Conservation (phyloP, 495 filamentous ascomycete genomes). For the Daldinia concentrica region DNA sequence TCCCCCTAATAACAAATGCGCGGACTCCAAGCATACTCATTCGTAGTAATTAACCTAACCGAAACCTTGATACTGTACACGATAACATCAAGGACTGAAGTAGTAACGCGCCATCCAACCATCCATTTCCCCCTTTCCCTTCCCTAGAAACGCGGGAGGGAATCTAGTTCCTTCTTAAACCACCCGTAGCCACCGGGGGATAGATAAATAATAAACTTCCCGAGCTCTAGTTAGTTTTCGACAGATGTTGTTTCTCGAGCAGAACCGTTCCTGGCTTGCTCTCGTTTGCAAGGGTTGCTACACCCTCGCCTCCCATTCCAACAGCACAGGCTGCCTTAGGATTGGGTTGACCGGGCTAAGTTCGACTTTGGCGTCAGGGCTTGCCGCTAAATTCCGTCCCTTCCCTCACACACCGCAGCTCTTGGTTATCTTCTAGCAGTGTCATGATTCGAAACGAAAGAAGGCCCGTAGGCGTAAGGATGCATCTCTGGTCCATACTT, state of each 20-base stretch:
- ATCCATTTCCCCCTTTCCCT: conserved; percentile 2
- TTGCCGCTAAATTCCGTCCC: conserved; percentile 33
- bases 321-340: conserved; percentile 26
- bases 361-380: conserved; percentile 27
- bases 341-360: conserved; percentile 34
- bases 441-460: conserved; percentile 26
- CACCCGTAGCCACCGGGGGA: neutral
- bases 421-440: conserved; percentile 17
- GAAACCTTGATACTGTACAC: conserved; percentile 44
- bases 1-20: neutral
- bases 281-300: conserved; percentile 40
- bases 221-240: conserved; percentile 19
- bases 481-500: conserved; percentile 30
- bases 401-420: conserved; percentile 19
- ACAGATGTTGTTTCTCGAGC: conserved; percentile 14
- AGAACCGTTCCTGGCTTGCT: conserved; percentile 40
- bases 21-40: conserved; percentile 15
- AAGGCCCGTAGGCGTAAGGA: conserved; percentile 32
- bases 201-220: conserved; percentile 15
- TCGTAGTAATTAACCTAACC: conserved; percentile 26
- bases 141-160: neutral
- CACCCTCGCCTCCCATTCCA: conserved; percentile 36
- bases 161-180: neutral
- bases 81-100: conserved; percentile 35
- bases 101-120: neutral